Evolutionary conservation across 768 basidiomycete genomes (phyloP).

Genomic region (Naganishia onofrii): DNA sequence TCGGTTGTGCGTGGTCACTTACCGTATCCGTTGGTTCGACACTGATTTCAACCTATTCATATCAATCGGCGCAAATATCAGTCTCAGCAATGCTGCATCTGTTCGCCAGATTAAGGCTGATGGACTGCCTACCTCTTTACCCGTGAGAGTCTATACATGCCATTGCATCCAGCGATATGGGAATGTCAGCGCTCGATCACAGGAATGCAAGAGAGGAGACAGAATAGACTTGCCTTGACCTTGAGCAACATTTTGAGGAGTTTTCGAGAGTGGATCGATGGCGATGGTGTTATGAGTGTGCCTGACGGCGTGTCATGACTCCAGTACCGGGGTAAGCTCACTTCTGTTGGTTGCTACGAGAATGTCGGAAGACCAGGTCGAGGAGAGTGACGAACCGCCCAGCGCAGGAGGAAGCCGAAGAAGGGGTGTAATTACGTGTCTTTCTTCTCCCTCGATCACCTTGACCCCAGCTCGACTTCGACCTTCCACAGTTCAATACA

Average conservation of each 20-base stretch:
- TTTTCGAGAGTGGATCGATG: too few species aligned
- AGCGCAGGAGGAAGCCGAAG: background rate
- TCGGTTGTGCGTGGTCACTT: background rate
- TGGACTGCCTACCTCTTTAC: slow-evolving; percentile 72
- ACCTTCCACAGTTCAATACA: too few species aligned
- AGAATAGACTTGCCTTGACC: slow-evolving; percentile 44
- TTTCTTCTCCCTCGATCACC: background rate
- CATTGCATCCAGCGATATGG: background rate
- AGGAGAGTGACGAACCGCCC: background rate
- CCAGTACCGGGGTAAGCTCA: too few species aligned
- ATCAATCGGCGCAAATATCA: background rate
- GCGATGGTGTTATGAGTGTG: too few species aligned
- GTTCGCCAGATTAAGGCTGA: slow-evolving; percentile 29
- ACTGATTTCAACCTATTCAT: slow-evolving; percentile 80
- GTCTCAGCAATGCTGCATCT: background rate
- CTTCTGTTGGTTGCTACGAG: too few species aligned
- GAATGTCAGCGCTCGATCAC: background rate
- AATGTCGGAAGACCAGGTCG: background rate
- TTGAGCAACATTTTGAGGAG: slow-evolving; percentile 45
- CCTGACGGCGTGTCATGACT: too few species aligned
- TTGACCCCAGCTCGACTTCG: background rate
- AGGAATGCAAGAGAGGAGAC: background rate
- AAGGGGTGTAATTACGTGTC: background rate
- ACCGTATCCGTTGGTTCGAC: slow-evolving; percentile 60
- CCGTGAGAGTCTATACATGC: slow-evolving; percentile 75